Conservation (phyloP, 208 protist genomes). For the Naegleria lovaniensis region DNA sequence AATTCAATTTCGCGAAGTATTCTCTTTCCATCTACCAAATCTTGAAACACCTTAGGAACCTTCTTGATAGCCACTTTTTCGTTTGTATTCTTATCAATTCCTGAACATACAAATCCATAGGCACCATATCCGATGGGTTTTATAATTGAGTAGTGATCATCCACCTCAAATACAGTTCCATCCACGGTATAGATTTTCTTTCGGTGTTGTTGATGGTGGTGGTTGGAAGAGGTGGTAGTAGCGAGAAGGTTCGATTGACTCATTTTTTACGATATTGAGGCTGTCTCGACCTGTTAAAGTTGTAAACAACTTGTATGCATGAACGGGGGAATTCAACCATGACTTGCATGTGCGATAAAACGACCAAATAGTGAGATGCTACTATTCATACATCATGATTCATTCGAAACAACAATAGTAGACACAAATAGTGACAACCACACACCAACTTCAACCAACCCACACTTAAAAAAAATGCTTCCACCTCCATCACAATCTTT, state of each 20-base stretch:
- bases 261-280: neutral
- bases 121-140: constrained; percentile 52
- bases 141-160: constrained; percentile 57
- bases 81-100: neutral
- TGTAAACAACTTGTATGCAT: too few species aligned
- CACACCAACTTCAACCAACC: too few species aligned
- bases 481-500: too few species aligned
- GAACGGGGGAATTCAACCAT: too few species aligned
- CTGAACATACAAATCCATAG: neutral
- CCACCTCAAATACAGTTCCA: constrained; percentile 70
- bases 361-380: too few species aligned
- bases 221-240: neutral
- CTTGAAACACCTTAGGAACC: neutral
- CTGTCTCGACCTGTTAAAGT: neutral
- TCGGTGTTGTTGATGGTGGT: constrained; percentile 19
- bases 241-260: neutral
- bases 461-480: too few species aligned
- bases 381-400: too few species aligned
- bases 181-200: constrained; percentile 75
- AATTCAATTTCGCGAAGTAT: neutral
- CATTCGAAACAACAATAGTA: too few species aligned
- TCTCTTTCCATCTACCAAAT: constrained; percentile 38
- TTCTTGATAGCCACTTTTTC: constrained; percentile 26
- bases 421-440: too few species aligned
- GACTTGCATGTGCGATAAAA: too few species aligned